These are phyloP conservation scores for Tetraselmis chui DNA, from an alignment of 139 green algal species.

Conservation along the genomic window DNA sequence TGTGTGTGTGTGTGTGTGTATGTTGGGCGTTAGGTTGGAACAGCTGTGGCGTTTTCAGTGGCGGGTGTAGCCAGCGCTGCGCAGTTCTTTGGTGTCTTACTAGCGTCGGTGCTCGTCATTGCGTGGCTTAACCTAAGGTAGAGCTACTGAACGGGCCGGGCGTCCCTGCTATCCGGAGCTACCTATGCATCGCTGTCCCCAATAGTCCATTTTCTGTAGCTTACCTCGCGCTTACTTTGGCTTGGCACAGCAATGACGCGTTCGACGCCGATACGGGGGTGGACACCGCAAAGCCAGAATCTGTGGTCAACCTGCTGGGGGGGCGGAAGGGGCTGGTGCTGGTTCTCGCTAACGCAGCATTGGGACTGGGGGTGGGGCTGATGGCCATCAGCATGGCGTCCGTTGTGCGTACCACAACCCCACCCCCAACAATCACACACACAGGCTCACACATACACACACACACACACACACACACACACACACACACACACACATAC, in stretches of 20 bases:
- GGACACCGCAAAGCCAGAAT: constrained; percentile 84
- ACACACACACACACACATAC: too few species aligned
- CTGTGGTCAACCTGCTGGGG: constrained; percentile 85
- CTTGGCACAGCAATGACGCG: constrained; percentile 89
- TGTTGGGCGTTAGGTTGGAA: constrained; percentile 60
- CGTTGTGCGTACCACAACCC: too few species aligned
- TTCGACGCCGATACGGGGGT: constrained; percentile 88
- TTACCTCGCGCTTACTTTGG: constrained; percentile 4
- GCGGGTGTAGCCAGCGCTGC: constrained; percentile 28
- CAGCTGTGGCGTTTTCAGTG: constrained; percentile 44
- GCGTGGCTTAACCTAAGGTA: constrained; percentile 94
- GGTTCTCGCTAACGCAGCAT: constrained; percentile 16
- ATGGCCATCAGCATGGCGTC: constrained; percentile 27
- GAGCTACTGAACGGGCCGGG: too few species aligned
- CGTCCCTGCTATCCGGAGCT: too few species aligned
- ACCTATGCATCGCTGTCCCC: too few species aligned
- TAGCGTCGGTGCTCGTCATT: constrained; percentile 71
- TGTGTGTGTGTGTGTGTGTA: too few species aligned
- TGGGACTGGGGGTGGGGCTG: constrained; percentile 44
- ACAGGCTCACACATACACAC: too few species aligned
- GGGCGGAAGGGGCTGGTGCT: constrained; percentile 29
- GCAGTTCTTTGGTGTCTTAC: constrained; percentile 35
- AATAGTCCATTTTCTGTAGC: too few species aligned
- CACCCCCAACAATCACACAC: too few species aligned
- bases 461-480: too few species aligned